phyloP scores from a whole-genome alignment of 306 rosid genomes.

The Quercus parvula region DNA sequence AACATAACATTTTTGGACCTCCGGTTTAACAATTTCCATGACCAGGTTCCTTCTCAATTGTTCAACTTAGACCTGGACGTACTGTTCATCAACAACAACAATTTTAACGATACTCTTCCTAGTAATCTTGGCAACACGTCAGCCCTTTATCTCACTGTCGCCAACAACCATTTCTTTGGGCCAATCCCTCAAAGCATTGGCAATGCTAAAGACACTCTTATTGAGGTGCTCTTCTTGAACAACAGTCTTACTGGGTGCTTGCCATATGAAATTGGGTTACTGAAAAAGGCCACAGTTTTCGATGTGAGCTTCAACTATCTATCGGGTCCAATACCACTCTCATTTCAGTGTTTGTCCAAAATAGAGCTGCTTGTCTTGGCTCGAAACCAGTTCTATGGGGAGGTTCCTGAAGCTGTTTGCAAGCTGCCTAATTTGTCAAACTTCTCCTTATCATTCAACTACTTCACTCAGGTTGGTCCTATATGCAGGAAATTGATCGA shows the following conservation, averaged over 20 bases:
- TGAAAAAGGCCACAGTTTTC: conserved; percentile 41
- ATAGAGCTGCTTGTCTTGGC: conserved; percentile 42
- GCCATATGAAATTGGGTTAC: conserved; percentile 32
- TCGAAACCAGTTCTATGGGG: too few relatives aligned
- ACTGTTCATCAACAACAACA: conserved; percentile 66
- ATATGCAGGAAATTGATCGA: conserved; percentile 47
- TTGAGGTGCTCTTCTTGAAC: conserved; percentile 57
- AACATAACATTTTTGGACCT: conserved; percentile 57
- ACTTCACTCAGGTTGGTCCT: conserved; percentile 56
- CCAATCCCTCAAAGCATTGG: conserved; percentile 60
- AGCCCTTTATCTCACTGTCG: conserved; percentile 62
- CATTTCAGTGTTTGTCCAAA: conserved; percentile 57
- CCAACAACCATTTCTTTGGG: conserved; percentile 54
- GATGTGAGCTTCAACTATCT: conserved; percentile 50
- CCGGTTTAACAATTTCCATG: conserved; percentile 41
- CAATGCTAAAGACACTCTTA: conserved; percentile 30
- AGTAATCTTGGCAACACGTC: conserved; percentile 49
- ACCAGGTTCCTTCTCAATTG: conserved; percentile 28
- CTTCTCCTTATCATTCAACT: conserved; percentile 45
- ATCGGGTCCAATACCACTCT: conserved; percentile 70
- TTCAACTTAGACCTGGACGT: conserved; percentile 45
- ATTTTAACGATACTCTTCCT: conserved; percentile 35
- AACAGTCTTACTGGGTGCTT: too few relatives aligned
- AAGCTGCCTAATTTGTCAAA: conserved; percentile 30
- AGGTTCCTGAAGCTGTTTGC: conserved; percentile 74